Evolutionary conservation across 2,329 filamentous ascomycete genomes (phyloP).

Genomic region (Fusarium illudens): DNA sequence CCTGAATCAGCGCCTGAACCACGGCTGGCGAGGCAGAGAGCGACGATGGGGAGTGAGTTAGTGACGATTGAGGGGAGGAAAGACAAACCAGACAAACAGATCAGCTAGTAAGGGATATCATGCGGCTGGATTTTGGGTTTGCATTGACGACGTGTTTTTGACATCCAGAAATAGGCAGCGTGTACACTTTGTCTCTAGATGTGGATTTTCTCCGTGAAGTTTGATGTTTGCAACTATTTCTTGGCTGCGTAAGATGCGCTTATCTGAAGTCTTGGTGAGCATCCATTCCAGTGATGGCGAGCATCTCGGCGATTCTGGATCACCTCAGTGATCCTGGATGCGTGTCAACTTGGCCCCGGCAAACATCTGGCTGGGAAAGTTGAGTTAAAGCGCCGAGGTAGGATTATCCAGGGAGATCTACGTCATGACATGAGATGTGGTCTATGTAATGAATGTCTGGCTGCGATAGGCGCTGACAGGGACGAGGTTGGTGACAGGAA

Average conservation of each 20-base stretch:
- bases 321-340: too few species aligned
- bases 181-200: conserved; percentile 44
- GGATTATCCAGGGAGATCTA: background rate
- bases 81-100: conserved; percentile 49
- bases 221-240: background rate
- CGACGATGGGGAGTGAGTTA: conserved; percentile 37
- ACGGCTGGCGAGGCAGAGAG: conserved; percentile 37
- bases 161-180: conserved; percentile 45
- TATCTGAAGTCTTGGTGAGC: background rate
- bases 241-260: background rate
- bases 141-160: conserved; percentile 48
- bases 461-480: conserved; percentile 14
- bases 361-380: background rate
- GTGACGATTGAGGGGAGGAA: conserved; percentile 41
- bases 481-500: conserved; percentile 11
- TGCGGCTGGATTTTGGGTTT: conserved; percentile 51
- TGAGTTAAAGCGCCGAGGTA: background rate
- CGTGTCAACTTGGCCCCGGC: background rate
- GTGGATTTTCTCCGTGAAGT: background rate
- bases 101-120: conserved; percentile 50
- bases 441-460: conserved; percentile 2
- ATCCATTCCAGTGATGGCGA: background rate
- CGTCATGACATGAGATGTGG: conserved; percentile 14
- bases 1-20: conserved; percentile 32
- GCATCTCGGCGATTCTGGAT: background rate